Conservation (phyloP, 768 basidiomycete species). For the Fomitopsis serialis region DNA sequence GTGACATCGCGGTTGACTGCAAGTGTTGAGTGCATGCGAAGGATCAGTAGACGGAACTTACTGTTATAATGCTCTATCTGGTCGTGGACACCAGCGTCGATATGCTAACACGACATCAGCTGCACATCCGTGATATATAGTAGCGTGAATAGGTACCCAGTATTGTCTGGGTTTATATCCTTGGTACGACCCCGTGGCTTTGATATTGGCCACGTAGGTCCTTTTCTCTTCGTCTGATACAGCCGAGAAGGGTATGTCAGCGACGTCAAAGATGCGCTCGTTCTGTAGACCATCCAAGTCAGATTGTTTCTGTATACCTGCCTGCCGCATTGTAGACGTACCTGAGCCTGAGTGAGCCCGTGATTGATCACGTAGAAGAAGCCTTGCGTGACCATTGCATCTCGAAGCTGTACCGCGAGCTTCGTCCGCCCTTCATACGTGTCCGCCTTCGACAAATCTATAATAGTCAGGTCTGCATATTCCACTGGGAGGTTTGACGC, state of each 20-base stretch:
- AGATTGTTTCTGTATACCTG: no score
- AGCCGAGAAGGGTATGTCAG: conserved; percentile 27
- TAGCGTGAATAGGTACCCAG: conserved; percentile 34
- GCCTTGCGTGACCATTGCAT: conserved; percentile 23
- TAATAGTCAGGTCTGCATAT: conserved; percentile 25
- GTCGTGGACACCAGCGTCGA: conserved; percentile 54
- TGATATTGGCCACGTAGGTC: conserved; percentile 24
- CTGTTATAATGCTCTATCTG: conserved; percentile 60
- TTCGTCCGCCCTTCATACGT: conserved; percentile 23
- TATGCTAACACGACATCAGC: conserved; percentile 34
- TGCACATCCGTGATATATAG: not conserved
- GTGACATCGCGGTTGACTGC: conserved; percentile 47
- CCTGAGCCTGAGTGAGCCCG: conserved; percentile 21
- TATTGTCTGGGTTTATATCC: conserved; percentile 52
- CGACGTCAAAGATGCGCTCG: conserved; percentile 32
- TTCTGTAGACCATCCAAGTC: conserved; percentile 11
- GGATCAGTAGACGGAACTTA: conserved; percentile 21
- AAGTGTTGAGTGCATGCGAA: not conserved
- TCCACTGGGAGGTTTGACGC: no score
- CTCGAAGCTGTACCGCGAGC: conserved; percentile 19
- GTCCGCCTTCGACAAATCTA: conserved; percentile 23
- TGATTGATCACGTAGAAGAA: conserved; percentile 30
- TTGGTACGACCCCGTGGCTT: conserved; percentile 43
- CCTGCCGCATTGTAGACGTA: not conserved
- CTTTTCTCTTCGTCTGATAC: conserved; percentile 30